Base-by-base conservation (phyloP, 2,329 filamentous ascomycete species). In the Penicillium sp. region DNA sequence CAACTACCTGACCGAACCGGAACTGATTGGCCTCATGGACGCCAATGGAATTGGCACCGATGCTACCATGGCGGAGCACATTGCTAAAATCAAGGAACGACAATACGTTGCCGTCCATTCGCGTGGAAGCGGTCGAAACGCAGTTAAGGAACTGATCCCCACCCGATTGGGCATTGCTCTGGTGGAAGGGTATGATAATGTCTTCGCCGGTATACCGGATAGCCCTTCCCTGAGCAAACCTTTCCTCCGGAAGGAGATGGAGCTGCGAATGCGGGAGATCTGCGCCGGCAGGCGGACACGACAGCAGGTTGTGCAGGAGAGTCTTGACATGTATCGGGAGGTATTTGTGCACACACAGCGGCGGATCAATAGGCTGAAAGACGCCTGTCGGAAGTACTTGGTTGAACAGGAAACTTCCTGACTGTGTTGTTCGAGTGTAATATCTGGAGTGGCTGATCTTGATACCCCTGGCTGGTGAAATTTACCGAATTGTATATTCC, bases 41-140 rank as follows among this genome's bases (percentile, higher is more conserved):
- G 90, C 88, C 39, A 98, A 98, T 65, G 93, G 93, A 2, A 98
- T 98, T 56, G 93, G 93, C 12, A 98, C 93, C 9, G 93, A 98
- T 72, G 93, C 93, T 6, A 98, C 93, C 1, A 98, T 98, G 93
- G 93, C 93, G 0, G 93, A 98, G 62, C 93, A 98, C 65, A 98
- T 98, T 62, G 83, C 87, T 52, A 98, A 91, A 69, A 95, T 98
- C 61, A 89, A 97, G 68, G 82, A 90, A 51, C 78, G 93, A 52
- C 78, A 90, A 59, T 98, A 98, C 63, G 91, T 89, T 43, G 80
- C 82, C 49, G 84, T 85, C 64, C 64, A 81, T 71, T 64, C 76
- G 63, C 77, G 73, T 43, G 73, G 73, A 47, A 67, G 66, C 46
- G 71, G 73, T 33, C 70, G 72, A 37, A 72, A 74, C 43, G 60